These are phyloP conservation scores for Malassezia dermatis DNA, from an alignment of 1,284 basidiomycete species.

Conservation along the genomic window DNA sequence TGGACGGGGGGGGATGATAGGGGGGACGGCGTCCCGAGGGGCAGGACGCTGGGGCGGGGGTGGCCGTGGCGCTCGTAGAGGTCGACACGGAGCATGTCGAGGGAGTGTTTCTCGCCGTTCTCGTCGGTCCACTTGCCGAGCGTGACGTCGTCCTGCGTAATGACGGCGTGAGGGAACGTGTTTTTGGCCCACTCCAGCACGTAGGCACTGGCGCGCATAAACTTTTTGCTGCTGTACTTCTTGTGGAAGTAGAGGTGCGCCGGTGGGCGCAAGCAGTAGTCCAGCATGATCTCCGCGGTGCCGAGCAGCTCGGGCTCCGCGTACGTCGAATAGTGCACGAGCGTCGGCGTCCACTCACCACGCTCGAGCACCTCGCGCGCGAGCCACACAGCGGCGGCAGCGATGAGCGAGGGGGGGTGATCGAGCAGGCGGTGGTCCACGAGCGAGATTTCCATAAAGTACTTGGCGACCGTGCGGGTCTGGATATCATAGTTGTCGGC, in stretches of 20 bases:
- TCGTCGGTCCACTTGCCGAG: slow-evolving; percentile 17
- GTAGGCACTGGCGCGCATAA: slow-evolving; percentile 43
- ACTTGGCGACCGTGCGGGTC: slow-evolving; percentile 76
- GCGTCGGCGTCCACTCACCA: slow-evolving; percentile 72
- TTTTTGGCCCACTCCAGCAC: slow-evolving; percentile 41
- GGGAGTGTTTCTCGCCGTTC: slow-evolving; percentile 19
- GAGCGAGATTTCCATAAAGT: slow-evolving; percentile 68
- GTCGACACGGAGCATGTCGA: slow-evolving; percentile 33
- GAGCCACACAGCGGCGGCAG: slow-evolving; percentile 84
- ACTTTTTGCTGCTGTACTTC: slow-evolving; percentile 47
- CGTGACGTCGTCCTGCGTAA: slow-evolving; percentile 19
- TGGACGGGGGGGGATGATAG: background rate
- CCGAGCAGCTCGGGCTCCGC: slow-evolving; percentile 71
- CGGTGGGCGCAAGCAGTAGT: slow-evolving; percentile 55
- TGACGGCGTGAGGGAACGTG: slow-evolving; percentile 34
- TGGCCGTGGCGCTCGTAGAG: slow-evolving; percentile 28
- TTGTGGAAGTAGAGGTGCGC: slow-evolving; percentile 41
- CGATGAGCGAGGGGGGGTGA: slow-evolving; percentile 71
- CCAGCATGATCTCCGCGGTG: slow-evolving; percentile 82
- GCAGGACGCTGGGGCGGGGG: slow-evolving; percentile 25
- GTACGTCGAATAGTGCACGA: slow-evolving; percentile 81
- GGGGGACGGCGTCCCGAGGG: slow-evolving; percentile 11
- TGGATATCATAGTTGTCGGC: slow-evolving; percentile 59
- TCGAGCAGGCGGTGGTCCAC: slow-evolving; percentile 76
- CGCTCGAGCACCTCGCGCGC: slow-evolving; percentile 71